Base-by-base conservation (phyloP, 129 eudicot genomes). In the Sambucus nigra region DNA sequence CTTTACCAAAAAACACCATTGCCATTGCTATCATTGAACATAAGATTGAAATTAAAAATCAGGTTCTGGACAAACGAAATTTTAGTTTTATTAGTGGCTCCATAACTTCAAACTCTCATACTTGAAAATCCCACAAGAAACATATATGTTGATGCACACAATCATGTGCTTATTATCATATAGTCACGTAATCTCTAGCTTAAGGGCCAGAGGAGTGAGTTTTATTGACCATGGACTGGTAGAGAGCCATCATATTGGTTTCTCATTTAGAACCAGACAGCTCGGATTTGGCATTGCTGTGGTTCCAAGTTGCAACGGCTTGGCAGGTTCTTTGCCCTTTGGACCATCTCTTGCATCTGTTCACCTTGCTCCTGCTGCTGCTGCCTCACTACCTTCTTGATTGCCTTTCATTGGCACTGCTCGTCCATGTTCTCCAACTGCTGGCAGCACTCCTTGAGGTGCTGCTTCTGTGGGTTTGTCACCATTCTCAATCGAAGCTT, bases 321-420 rank as follows among this genome's bases (percentile, higher is more conserved):
- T 3, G 58, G 41, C n/a, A 67, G 59, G 23, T 19, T n/a, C 25
- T 33, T 14, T 0, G 66, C 73, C 73, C 50, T 49, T 57, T 51
- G 32, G 3, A 49, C 53, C 17, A 67, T 42, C 52, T 38, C n/a
- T 57, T 38, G 45, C 61, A 29, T 39, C 46, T 21, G 0, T 27
- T 28, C 55, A 20, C 47, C 57, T 31, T 35, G 42, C 5, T 41
- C 33, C 38, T 60, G 54, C 56, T 50, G 59, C 47, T 67, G 67
- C 55, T 53, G 60, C 67, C 61, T 68, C 48, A 42, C 61, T 11
- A 51, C 55, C 17, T 40, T 23, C 60, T 49, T 68, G 19, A 68
- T 16, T 18, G 61, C 73, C 40, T 60, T 62, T 29, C 73, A 68
- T 18, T 54, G 45, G 61, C 73, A 68, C 24, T 39, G 35, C 48